Conservation (phyloP, 192 early-diverging fungal genomes). For the Spinellus fusiger region DNA sequence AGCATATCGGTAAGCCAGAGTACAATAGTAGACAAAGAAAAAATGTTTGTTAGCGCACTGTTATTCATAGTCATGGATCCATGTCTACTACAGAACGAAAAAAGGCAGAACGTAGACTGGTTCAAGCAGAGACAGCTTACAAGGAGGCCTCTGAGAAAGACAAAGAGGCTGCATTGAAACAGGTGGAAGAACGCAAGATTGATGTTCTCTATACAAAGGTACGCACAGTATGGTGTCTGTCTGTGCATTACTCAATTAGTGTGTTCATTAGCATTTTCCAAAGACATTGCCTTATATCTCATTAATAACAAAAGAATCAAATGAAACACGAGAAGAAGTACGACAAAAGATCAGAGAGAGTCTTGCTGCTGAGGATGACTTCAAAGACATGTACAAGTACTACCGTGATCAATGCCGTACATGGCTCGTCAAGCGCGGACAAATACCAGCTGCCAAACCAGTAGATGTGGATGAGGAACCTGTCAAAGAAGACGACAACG, state of each 20-base stretch:
- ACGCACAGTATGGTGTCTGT: not conserved
- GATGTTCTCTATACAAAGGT: not conserved
- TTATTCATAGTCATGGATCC: too few species aligned
- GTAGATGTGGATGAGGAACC: not conserved
- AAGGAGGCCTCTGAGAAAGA: not conserved
- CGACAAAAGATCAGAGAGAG: not conserved
- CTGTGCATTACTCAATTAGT: too few species aligned
- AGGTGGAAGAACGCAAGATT: not conserved
- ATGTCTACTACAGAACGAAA: slow-evolving; percentile 13
- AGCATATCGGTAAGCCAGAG: not conserved
- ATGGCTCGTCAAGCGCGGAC: not conserved
- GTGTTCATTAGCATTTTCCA: slow-evolving; percentile 14
- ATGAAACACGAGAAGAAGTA: not conserved
- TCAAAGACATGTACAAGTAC: not conserved
- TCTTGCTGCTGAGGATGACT: not conserved
- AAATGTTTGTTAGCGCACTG: not conserved
- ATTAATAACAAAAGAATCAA: not conserved
- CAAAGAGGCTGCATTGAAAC: not conserved
- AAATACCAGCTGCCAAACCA: not conserved
- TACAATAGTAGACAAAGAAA: not conserved
- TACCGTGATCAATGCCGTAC: slow-evolving; percentile 8
- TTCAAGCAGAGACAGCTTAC: not conserved
- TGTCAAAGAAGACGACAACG: not conserved
- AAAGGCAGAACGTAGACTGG: slow-evolving; percentile 8
- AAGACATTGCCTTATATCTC: slow-evolving; percentile 1